Base-by-base conservation (phyloP, 352 stramenopile species). In the Saprolegnia parasitica region DNA sequence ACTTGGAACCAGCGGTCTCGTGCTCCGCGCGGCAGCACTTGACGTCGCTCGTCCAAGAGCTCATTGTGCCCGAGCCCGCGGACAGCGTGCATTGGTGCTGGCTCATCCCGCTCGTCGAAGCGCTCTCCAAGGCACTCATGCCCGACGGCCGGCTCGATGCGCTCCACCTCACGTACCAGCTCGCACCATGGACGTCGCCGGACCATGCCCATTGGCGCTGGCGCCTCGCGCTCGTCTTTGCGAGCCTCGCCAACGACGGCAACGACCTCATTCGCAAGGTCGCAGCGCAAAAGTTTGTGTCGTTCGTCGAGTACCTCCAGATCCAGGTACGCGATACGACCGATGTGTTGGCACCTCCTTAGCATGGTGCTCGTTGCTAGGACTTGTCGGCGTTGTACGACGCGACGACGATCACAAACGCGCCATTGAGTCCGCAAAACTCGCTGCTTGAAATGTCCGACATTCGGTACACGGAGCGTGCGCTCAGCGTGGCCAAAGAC, bases 101-200 rank as follows among this genome's bases (percentile, higher is more conserved):
- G 63, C 47, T 70, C 13, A 46, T 70, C 6, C 63, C 63, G 21
- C 39, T 70, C 18, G 47, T 70, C 18, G 63, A 70, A 54, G 63
- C 55, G 39, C 39, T 70, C 9, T 70, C 63, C 13, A 70, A 70
- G 37, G 63, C 63, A 16, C 50, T 70, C n/a, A 70, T 70, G 63
- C 63, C 63, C 9, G 63, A 70, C 18, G 47, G 63, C n/a, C 63
- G 63, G 5, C 50, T 70, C n/a, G 63, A 70, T 23, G 63, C 63
- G 26, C 39, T 70, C 11, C 47, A 70, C 42, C 29, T 70, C 32
- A 61, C 42, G 18, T 61, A 52, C 23, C 63, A 70, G 39, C 37
- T 70, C 45, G 63, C 63, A 24, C 63, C 46, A 5, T 42, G 42
- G 63, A 49, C 47, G 32, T 61, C 63, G 50, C 52, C 52, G 35